phyloP scores from a whole-genome alignment of 441 rosid species.

The Euphorbia celastroides region DNA sequence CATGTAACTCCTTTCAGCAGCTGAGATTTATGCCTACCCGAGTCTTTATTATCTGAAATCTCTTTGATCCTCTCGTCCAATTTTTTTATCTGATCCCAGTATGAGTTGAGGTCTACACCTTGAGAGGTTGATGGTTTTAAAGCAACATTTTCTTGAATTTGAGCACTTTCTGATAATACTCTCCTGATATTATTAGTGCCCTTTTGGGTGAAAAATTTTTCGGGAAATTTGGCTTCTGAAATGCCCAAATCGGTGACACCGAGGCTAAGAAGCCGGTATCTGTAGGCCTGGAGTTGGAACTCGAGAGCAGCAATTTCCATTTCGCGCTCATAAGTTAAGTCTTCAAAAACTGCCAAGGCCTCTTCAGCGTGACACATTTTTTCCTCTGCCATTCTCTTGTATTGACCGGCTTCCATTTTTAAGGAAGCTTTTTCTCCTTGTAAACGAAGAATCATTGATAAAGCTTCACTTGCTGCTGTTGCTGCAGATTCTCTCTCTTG shows the following conservation, averaged over 20 bases:
- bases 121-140: conserved; percentile 15
- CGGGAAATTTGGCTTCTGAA: conserved; percentile 34
- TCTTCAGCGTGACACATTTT: conserved; percentile 77
- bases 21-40: conserved; percentile 23
- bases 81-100: conserved; percentile 44
- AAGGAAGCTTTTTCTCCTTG: conserved; percentile 76
- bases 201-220: conserved; percentile 21
- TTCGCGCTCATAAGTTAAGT: conserved; percentile 70
- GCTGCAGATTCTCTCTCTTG: conserved; percentile 81
- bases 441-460: conserved; percentile 79
- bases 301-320: conserved; percentile 84
- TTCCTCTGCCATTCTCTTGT: conserved; percentile 86
- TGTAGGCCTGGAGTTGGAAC: conserved; percentile 74
- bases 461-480: conserved; percentile 71
- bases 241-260: conserved; percentile 52
- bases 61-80: conserved; percentile 42
- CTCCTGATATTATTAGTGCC: conserved; percentile 22
- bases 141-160: conserved; percentile 13
- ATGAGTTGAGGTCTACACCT: conserved; percentile 26
- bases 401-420: conserved; percentile 85
- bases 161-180: conserved; percentile 23
- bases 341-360: conserved; percentile 58
- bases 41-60: conserved; percentile 37
- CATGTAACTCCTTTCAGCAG: conserved; percentile 29
- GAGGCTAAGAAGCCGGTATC: conserved; percentile 59